phyloP scores from a whole-genome alignment of 805 yeast species.

The Naumovozyma dairenensis region DNA sequence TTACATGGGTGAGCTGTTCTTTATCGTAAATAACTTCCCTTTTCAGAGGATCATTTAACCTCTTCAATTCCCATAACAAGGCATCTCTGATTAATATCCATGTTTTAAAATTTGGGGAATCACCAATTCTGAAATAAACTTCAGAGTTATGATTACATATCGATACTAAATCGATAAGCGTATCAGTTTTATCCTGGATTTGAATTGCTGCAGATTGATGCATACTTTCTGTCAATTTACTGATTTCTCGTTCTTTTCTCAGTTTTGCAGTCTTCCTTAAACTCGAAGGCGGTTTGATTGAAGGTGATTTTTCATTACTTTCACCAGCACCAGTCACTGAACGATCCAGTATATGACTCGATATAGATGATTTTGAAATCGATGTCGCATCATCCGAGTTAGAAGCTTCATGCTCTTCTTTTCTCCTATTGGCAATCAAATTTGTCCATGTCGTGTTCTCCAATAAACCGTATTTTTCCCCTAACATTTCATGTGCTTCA shows the following conservation, averaged over 20 bases:
- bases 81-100: constrained; percentile 29
- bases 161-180: constrained; percentile 19
- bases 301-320: neutral
- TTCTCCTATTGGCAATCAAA: constrained; percentile 14
- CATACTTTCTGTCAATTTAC: constrained; percentile 7
- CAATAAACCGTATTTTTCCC: constrained; percentile 24
- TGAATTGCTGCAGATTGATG: constrained; percentile 1
- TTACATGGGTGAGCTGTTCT: neutral
- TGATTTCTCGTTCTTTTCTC: constrained; percentile 1
- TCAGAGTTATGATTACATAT: constrained; percentile 28
- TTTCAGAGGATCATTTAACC: constrained; percentile 6
- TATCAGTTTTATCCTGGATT: constrained; percentile 13
- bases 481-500: constrained; percentile 14
- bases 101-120: constrained; percentile 22
- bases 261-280: constrained; percentile 1
- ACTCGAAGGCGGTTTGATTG: neutral
- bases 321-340: neutral
- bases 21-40: constrained; percentile 3
- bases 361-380: neutral
- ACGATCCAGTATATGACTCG: neutral
- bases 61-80: constrained; percentile 25
- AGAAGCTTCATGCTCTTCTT: neutral
- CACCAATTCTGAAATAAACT: constrained; percentile 24
- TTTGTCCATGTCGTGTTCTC: constrained; percentile 28
- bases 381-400: neutral